Evolutionary conservation across 352 stramenopile genomes (phyloP).

Genomic region (Globisporangium iwayamae): DNA sequence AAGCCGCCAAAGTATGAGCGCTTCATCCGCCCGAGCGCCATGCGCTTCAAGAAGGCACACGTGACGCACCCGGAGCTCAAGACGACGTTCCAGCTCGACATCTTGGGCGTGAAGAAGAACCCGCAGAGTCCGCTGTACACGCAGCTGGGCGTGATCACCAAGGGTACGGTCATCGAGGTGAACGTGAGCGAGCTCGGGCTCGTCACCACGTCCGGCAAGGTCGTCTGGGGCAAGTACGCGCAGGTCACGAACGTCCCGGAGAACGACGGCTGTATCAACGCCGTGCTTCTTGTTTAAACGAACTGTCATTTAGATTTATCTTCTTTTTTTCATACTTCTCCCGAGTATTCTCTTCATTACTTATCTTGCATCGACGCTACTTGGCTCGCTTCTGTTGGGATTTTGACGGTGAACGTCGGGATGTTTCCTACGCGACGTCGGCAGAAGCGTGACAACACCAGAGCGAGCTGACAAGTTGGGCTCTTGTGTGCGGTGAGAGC

Average conservation of each 20-base stretch:
- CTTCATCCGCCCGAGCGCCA: conserved; percentile 98
- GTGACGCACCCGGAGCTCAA: conserved; percentile 99
- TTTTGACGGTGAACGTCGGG: too few species aligned
- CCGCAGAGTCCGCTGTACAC: conserved; percentile 96
- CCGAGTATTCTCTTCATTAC: neutral
- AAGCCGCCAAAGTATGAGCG: conserved; percentile 99
- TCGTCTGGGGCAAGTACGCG: conserved; percentile 99
- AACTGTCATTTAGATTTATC: conserved; percentile 58
- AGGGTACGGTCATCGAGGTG: conserved; percentile 98
- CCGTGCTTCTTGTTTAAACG: conserved; percentile 96
- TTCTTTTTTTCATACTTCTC: conserved; percentile 15
- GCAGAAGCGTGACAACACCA: too few species aligned
- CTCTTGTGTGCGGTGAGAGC: too few species aligned
- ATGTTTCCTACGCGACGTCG: too few species aligned
- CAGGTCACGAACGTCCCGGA: conserved; percentile 99
- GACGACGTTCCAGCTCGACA: conserved; percentile 99
- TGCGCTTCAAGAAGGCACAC: conserved; percentile 99
- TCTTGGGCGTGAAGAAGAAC: conserved; percentile 99
- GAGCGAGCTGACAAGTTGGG: too few species aligned
- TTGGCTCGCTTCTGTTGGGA: neutral
- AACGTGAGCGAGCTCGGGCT: conserved; percentile 99
- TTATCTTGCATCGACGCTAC: neutral
- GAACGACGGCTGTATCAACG: conserved; percentile 99
- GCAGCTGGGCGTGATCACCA: conserved; percentile 98
- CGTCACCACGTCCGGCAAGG: conserved; percentile 98